A percentile compares a stretch with the other conserved stretches of the same genome.
phyloP scores from a whole-genome alignment of 441 rosid species.

The Lepidium campestre region DNA sequence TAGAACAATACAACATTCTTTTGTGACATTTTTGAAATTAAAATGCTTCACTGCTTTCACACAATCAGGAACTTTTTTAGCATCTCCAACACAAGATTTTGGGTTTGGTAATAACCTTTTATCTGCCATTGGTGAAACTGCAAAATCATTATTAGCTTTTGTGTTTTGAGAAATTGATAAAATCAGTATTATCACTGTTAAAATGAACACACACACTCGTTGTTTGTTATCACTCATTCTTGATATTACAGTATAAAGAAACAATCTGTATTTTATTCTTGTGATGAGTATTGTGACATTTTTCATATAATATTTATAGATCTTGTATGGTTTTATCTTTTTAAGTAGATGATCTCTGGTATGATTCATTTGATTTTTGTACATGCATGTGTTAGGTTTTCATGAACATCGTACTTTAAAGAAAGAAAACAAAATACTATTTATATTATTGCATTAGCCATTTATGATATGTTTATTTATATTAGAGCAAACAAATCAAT shows the following conservation, averaged over 20 bases:
- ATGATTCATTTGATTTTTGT: neutral
- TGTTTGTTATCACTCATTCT: neutral
- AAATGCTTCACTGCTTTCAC: neutral
- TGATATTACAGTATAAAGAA: neutral
- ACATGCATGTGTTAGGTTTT: neutral
- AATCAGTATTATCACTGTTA: neutral
- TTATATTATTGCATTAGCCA: neutral
- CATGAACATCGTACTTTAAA: neutral
- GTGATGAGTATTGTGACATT: neutral
- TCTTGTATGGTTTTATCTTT: neutral
- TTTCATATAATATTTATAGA: neutral
- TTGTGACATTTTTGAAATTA: neutral
- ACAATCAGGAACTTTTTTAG: neutral
- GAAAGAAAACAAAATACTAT: neutral
- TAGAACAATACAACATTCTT: slow-evolving; percentile 5
- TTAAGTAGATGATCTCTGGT: neutral
- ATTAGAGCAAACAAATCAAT: neutral
- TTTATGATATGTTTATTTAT: neutral
- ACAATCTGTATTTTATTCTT: neutral
- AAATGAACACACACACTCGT: neutral
- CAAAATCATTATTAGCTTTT: neutral
- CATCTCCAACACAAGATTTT: neutral
- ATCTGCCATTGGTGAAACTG: neutral
- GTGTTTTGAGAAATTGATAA: neutral
- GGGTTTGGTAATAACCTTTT: neutral